Evolutionary conservation across 192 early-diverging fungal genomes (phyloP).

Genomic region (Backusella sp.): DNA sequence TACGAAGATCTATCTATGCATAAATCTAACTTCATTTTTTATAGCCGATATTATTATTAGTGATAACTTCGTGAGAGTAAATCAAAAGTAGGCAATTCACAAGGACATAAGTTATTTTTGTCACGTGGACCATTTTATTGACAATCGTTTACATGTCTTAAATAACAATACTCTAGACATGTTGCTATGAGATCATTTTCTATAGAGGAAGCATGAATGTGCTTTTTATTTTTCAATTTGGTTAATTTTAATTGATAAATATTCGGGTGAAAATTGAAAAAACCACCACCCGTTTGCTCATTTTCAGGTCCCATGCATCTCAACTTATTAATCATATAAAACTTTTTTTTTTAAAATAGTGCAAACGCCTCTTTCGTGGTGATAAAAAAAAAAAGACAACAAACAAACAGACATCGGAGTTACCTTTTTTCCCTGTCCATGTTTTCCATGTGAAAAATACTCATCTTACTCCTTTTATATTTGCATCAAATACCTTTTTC

Average conservation of each 20-base stretch:
- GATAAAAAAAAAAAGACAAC: background rate
- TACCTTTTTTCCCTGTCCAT: background rate
- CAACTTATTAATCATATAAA: background rate
- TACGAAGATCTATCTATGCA: background rate
- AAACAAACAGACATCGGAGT: background rate
- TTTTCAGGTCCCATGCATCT: background rate
- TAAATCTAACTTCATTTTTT: too few relatives aligned
- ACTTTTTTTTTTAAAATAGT: background rate
- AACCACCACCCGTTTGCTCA: background rate
- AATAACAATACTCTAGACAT: too few relatives aligned
- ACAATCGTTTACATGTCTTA: background rate
- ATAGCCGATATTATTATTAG: background rate
- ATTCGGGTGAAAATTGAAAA: background rate
- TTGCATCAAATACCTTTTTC: background rate
- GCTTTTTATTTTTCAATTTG: too few relatives aligned
- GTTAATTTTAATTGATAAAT: background rate
- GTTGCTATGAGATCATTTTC: too few relatives aligned
- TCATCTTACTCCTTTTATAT: background rate
- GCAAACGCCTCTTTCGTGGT: background rate
- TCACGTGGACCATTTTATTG: background rate
- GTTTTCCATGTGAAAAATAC: background rate
- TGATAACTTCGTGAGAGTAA: background rate
- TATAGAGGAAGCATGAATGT: too few relatives aligned
- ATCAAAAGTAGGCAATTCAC: background rate
- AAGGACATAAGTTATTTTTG: background rate